Conservation (phyloP, 2,329 filamentous ascomycete genomes). For the Nigrospora osmanthi region DNA sequence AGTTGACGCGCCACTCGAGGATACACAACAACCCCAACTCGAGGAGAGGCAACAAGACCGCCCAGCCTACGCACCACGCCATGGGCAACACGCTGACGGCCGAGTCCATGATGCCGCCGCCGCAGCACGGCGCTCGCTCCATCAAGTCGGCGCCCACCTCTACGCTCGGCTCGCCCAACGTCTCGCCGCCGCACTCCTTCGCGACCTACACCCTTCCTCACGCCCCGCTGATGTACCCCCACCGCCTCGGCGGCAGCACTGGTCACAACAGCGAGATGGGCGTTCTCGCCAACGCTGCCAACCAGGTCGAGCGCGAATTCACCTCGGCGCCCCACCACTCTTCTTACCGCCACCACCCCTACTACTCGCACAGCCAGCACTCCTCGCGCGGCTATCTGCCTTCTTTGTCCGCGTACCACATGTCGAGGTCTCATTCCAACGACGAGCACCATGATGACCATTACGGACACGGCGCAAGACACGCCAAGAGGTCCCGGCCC, state of each 20-base stretch:
- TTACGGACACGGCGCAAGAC: slow-evolving; percentile 59
- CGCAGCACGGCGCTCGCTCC: slow-evolving; percentile 59
- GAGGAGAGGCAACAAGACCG: slow-evolving; percentile 78
- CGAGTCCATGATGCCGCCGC: slow-evolving; percentile 67
- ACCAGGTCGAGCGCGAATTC: slow-evolving; percentile 54
- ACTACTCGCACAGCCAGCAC: slow-evolving; percentile 40
- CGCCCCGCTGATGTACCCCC: slow-evolving; percentile 37
- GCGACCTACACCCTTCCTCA: slow-evolving; percentile 54
- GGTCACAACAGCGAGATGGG: slow-evolving; percentile 43
- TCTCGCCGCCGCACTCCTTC: slow-evolving; percentile 89
- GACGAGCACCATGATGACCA: slow-evolving; percentile 72
- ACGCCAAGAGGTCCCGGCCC: slow-evolving; percentile 80
- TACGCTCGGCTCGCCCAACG: slow-evolving; percentile 83
- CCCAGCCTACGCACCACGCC: slow-evolving; percentile 35
- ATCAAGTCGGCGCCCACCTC: slow-evolving; percentile 86
- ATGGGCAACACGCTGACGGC: slow-evolving; percentile 38
- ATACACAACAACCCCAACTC: slow-evolving; percentile 99
- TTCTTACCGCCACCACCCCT: slow-evolving; percentile 41
- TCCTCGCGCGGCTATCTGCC: slow-evolving; percentile 57
- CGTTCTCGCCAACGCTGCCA: slow-evolving; percentile 52
- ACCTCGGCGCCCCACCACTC: slow-evolving; percentile 31
- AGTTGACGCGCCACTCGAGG: slow-evolving; percentile 90
- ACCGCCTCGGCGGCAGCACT: slow-evolving; percentile 28
- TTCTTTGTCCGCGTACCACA: slow-evolving; percentile 81
- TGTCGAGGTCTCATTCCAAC: slow-evolving; percentile 82